phyloP scores from a whole-genome alignment of 371 early-diverging fungal species.

The Lichtheimia ornata region DNA sequence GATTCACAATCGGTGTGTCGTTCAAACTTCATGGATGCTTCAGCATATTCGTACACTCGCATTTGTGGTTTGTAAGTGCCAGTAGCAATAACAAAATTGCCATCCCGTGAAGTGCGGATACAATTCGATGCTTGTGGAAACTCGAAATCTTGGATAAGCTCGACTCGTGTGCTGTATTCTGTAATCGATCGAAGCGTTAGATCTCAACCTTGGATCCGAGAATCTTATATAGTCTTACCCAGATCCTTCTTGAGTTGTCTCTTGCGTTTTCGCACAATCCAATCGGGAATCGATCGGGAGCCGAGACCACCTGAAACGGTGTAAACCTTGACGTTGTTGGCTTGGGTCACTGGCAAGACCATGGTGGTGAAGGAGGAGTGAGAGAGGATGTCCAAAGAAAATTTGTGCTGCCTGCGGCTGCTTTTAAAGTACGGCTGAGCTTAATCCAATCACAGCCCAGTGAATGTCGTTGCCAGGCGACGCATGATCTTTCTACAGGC shows the following conservation, averaged over 20 bases:
- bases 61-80: constrained; percentile 99
- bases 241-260: constrained; percentile 87
- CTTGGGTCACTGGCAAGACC: constrained; percentile 76
- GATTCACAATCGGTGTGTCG: constrained; percentile 96
- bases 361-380: constrained; percentile 27
- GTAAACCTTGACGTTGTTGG: constrained; percentile 92
- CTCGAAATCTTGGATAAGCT: constrained; percentile 96
- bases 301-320: constrained; percentile 86
- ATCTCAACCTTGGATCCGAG: not conserved
- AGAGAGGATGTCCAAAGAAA: too few species aligned
- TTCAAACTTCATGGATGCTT: constrained; percentile 97
- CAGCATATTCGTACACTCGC: constrained; percentile 90
- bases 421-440: too few species aligned
- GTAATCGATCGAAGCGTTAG: constrained; percentile 4
- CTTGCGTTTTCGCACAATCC: constrained; percentile 85
- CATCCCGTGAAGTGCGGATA: constrained; percentile 86
- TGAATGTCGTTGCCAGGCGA: too few species aligned
- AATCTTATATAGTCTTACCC: constrained; percentile 48
- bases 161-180: constrained; percentile 90
- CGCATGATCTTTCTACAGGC: too few species aligned
- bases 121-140: constrained; percentile 95
- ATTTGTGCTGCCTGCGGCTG: too few species aligned
- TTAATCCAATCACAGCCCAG: too few species aligned
- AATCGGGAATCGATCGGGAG: constrained; percentile 90
- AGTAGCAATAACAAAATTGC: constrained; percentile 88